Base-by-base conservation (phyloP, 2,329 filamentous ascomycete species). In the Penicillium sp. region DNA sequence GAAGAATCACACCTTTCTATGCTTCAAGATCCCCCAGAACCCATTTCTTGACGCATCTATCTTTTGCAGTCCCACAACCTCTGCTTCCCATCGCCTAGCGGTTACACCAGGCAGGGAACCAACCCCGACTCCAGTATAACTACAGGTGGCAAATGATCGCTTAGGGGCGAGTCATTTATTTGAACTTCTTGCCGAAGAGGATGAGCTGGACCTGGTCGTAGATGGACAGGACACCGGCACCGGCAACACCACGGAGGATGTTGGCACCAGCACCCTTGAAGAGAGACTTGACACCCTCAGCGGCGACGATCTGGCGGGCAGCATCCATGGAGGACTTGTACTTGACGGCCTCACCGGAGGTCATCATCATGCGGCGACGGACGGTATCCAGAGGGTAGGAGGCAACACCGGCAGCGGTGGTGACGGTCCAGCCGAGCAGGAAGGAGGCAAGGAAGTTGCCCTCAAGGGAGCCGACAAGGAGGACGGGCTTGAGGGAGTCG, bases 311-410 rank as follows among this genome's bases (percentile, higher is more conserved):
- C 87, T 97, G 90, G 80, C 84, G 85, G 80, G 86, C 92, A 76
- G 94, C 94, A 81, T 99, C 94, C 72, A 97, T 72, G 68, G 94
- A 96, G 77, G 86, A 89, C 80, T 88, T 90, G 90, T 99, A 99
- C 90, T 99, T 99, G 87, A 99, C 94, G 84, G 94, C 94, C 79
- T 87, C 84, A 79, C 84, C 84, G 67, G 85, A 87, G 73, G 94
- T 99, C 94, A 99, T 99, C 94, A 99, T 99, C 94, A 99, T 99
- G 84, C 94, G 94, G 87, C 94, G 92, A 86, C 94, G 94, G 85
- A 99, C 91, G 76, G 94, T 99, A 82, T 99, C 94, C 76, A 99
- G 91, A 83, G 94, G 94, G 86, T 99, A 99, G 75, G 94, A 97
- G 82, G 94, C 94, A 80, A 99, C 96, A 95, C 94, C 94, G 80